phyloP scores from a whole-genome alignment of 352 stramenopile genomes.

The Pythium folliculosum region DNA sequence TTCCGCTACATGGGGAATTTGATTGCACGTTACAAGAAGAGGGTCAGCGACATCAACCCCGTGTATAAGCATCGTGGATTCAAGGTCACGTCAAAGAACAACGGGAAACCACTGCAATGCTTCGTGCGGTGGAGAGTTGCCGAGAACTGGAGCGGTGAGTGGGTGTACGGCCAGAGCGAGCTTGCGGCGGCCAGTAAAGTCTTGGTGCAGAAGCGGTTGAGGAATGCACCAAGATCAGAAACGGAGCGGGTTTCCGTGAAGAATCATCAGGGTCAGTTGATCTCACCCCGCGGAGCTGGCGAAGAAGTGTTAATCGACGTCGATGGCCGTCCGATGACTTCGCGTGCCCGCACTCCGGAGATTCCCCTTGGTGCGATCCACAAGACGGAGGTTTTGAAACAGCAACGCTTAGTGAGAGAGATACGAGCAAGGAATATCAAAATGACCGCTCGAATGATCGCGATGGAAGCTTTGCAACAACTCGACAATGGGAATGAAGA shows the following conservation, averaged over 20 bases:
- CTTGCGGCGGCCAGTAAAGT: constrained; percentile 39
- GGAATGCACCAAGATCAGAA: constrained; percentile 32
- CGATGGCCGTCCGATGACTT: neutral
- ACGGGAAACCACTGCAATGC: constrained; percentile 29
- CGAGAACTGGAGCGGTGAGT: constrained; percentile 65
- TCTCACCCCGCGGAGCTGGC: constrained; percentile 31
- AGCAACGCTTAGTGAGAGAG: constrained; percentile 24
- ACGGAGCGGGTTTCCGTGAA: constrained; percentile 43
- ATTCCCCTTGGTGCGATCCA: neutral
- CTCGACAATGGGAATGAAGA: constrained; percentile 22
- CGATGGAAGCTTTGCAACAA: constrained; percentile 57
- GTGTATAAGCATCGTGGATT: constrained; percentile 54
- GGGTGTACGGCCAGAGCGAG: constrained; percentile 51
- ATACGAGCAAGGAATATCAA: constrained; percentile 35
- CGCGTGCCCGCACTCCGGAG: neutral
- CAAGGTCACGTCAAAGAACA: constrained; percentile 25
- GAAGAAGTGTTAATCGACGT: neutral
- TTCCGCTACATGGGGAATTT: constrained; percentile 66
- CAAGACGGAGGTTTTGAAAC: constrained; percentile 9
- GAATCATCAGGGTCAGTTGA: constrained; percentile 47
- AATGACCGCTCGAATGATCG: constrained; percentile 53
- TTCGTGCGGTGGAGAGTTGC: constrained; percentile 47
- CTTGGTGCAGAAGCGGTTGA: constrained; percentile 41
- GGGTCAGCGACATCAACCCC: constrained; percentile 49
- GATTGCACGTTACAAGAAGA: constrained; percentile 66